These are phyloP conservation scores for Cymbopogon flexuosus DNA, from an alignment of 202 grass and related monocot genomes.

Conservation along the genomic window DNA sequence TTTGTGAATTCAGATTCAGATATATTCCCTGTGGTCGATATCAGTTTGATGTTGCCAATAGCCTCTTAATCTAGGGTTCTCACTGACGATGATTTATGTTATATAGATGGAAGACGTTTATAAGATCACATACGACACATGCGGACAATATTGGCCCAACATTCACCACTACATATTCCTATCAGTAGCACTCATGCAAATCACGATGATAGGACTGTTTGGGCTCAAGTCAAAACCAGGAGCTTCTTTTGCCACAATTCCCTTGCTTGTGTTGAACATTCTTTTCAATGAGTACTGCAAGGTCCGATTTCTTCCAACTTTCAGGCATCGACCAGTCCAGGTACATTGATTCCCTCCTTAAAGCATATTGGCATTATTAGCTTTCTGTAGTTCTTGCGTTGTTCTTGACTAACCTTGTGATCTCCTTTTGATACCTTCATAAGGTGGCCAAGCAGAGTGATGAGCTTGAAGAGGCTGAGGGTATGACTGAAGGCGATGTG, in stretches of 20 bases:
- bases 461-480: conserved; percentile 47
- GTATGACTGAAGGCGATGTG: not conserved
- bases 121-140: conserved; percentile 74
- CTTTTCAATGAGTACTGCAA: conserved; percentile 84
- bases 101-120: conserved; percentile 90
- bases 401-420: not conserved
- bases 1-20: not conserved
- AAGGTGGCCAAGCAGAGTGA: conserved; percentile 58
- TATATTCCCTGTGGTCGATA: not conserved
- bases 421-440: not conserved
- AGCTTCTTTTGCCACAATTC: conserved; percentile 67
- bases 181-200: conserved; percentile 60
- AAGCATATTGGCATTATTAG: not conserved
- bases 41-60: not conserved
- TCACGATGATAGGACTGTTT: conserved; percentile 73
- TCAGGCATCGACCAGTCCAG: conserved; percentile 52
- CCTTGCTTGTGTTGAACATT: conserved; percentile 54
- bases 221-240: conserved; percentile 76
- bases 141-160: conserved; percentile 70
- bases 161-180: conserved; percentile 78
- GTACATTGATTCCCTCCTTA: conserved; percentile 16
- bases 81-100: conserved; percentile 4
- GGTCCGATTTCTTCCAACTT: conserved; percentile 63
- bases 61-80: not conserved
- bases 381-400: not conserved